A percentile compares a stretch with the other conserved stretches of the same genome.
These are phyloP conservation scores for Aspergillus uvarum DNA, from an alignment of 2,329 filamentous ascomycete species.

Conservation along the genomic window DNA sequence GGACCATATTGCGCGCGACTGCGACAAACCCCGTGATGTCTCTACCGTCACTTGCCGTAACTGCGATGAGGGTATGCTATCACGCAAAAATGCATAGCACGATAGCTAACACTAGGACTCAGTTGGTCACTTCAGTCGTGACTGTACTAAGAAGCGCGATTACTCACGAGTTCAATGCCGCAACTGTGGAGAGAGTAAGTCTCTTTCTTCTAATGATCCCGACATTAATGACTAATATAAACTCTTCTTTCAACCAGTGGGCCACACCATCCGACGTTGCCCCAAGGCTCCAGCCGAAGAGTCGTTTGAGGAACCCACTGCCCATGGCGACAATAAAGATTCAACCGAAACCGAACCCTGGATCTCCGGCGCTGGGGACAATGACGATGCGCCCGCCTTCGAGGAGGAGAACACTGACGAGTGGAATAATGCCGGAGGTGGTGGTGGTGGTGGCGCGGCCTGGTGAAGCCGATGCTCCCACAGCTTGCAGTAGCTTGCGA, in stretches of 20 bases:
- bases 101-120: conserved; percentile 13
- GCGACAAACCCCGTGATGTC: conserved; percentile 43
- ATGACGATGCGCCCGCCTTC: neutral
- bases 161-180: conserved; percentile 48
- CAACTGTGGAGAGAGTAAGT: conserved; percentile 46
- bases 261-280: conserved; percentile 45
- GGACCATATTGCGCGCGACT: conserved; percentile 46
- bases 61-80: conserved; percentile 43
- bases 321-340: neutral
- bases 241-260: conserved; percentile 33
- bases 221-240: neutral
- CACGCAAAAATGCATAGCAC: neutral
- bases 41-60: conserved; percentile 46
- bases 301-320: neutral
- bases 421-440: neutral
- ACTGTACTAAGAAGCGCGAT: conserved; percentile 46
- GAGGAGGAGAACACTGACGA: neutral
- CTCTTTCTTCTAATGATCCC: neutral
- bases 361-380: neutral
- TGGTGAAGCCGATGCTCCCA: neutral
- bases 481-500: neutral
- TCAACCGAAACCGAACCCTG: neutral
- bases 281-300: conserved; percentile 25
- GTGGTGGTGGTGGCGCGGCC: neutral
- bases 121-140: conserved; percentile 45